Base-by-base conservation (phyloP, 129 eudicot genomes). In the Calendula officinalis region DNA sequence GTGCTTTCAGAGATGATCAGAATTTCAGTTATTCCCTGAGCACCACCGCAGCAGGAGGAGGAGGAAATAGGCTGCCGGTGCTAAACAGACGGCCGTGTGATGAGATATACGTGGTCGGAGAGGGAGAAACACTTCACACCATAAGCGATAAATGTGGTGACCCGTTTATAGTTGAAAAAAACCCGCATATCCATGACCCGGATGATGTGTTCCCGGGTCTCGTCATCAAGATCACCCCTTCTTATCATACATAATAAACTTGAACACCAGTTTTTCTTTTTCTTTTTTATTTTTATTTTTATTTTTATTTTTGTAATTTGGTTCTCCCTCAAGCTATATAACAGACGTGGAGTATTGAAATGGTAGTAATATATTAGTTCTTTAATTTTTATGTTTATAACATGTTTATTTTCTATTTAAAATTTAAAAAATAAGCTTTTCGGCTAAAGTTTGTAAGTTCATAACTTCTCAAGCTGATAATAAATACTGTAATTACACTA, bases 171-270 rank as follows among this genome's bases (percentile, higher is more conserved):
- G 86, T 86, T 5, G 95, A 83, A 63, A 69, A 74, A 33, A 86
- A 83, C 37, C 89, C 95, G 0, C 95, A 86, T 67, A 86, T 86
- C 42, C 86, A 86, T 46, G 89, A 86, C 30, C 84, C 81, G 3
- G 94, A 86, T 69, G 86, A 86, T 69, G 86, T 83, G 32, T 86
- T 75, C 53, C 87, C 95, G 0, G 89, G 91, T 3, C 84, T 84
- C 33, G 84, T 84, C 42, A 80, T 84, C 73, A 80, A 80, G 80
- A 81, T 84, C 61, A 62, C 79, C 50, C 82, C 77, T 65, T 56
- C 65, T 71, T 22, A 47, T 48, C 60, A 51, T 44, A 6, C 40
- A 57, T 57, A 7, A 6, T 56, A 6, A 6, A 6, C 30, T 22
- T 22, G 1, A 22, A 0, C 30, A 22, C 30, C 30, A 22, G 30